Base-by-base conservation (phyloP, 2,329 filamentous ascomycete species). In the Ophiostoma novo-ulmi region DNA sequence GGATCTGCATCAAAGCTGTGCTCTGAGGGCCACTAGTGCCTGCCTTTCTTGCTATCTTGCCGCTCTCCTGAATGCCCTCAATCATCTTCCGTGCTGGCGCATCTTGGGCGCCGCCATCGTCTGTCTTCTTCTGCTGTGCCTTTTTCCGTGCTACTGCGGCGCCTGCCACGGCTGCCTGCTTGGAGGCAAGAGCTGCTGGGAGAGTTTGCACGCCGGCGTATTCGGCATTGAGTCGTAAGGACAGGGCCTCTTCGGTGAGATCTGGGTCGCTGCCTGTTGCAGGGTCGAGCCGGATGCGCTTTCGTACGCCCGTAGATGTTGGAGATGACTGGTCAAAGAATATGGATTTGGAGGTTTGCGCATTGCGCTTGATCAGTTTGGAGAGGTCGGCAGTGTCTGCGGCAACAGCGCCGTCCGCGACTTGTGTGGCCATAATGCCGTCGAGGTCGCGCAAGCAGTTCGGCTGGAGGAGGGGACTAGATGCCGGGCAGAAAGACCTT, bases 181-280 rank as follows among this genome's bases (percentile, higher is more conserved):
- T 95, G 31, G 91, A 89, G 48, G 91, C 91, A 26, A 97, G 85
- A 1, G 87, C 87, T 31, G 90, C 87, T 6, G 94, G 94, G 3
- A 97, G 85, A 73, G 91, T 89, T 77, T 88, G 87, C 31, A 95
- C 89, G 76, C 89, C 83, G 75, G 89, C 86, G 80, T 97, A 97
- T 81, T 97, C 93, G 76, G 83, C 84, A 69, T 85, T 84, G 77
- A 91, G 88, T 67, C 89, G 87, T 70, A 84, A 80, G 39, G 85
- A 81, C 64, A 89, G 81, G 68, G 82, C 81, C 65, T 82, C 75
- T 72, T 79, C 78, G 69, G 78, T 78, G 61, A 80, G 76, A 71
- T 80, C 78, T 8, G 83, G 80, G 67, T 81, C 80, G 68, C n/a
- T 55, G 39, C 69, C 69, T 70, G 82, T 79, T 4, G 80, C 78